A percentile compares a stretch with the other conserved stretches of the same genome.
phyloP scores from a whole-genome alignment of 352 stramenopile species.

The Phytophthora pistaciae region DNA sequence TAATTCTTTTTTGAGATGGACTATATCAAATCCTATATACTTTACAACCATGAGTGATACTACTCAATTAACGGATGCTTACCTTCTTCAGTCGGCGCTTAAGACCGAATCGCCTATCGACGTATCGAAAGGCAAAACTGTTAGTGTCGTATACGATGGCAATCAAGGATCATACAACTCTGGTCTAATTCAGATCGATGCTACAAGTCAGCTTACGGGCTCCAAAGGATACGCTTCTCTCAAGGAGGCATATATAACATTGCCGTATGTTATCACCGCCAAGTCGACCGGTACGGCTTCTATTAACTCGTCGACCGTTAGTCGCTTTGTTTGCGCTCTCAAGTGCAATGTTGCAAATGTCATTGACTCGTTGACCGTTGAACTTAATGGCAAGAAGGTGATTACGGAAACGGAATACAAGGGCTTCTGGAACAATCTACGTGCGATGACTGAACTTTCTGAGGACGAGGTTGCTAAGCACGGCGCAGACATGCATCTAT shows the following conservation, averaged over 20 bases:
- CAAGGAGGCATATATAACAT: neutral
- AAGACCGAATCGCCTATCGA: neutral
- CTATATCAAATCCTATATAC: no score
- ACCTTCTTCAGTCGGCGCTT: neutral
- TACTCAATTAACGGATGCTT: neutral
- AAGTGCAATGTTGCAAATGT: neutral
- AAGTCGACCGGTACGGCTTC: neutral
- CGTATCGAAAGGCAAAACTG: neutral
- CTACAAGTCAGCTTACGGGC: neutral
- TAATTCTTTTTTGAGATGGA: no score
- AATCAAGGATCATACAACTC: neutral
- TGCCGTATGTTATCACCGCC: neutral
- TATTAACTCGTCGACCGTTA: no score
- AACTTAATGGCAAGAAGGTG: conserved; percentile 1
- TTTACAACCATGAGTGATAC: neutral
- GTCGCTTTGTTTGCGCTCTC: neutral
- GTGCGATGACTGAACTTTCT: neutral
- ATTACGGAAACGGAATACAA: conserved; percentile 1
- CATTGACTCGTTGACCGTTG: neutral
- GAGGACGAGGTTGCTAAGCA: neutral
- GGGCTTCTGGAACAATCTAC: conserved; percentile 3
- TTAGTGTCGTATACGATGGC: neutral
- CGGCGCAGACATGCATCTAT: neutral
- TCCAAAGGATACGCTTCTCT: neutral
- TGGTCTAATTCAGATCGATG: neutral